Evolutionary conservation across 169 alveolate species (phyloP), one percentile per base, ranked within the genome.

Genomic region (Plasmodium inui): DNA sequence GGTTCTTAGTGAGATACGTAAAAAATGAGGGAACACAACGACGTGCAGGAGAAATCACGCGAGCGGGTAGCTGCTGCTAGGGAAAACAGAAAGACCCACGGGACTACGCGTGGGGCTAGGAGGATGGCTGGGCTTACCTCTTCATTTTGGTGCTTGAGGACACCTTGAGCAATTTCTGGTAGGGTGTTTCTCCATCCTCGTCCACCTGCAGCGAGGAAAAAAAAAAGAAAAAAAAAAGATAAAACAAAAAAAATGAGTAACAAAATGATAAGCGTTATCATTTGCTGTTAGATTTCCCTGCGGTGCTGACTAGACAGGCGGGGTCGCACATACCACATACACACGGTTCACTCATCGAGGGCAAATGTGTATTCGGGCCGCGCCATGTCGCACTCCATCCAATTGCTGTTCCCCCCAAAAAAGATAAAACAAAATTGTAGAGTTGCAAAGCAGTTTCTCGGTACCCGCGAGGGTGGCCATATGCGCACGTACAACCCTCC

Each of bases 171-270:
- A 91, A 17, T 22, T 32, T 81, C 71, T 70, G 32, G 82, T 82
- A 91, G 7, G 67, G 55, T 9, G 95, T 81, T 34, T 91, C 95
- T n/a, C 84, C 78, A 80, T 81, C 50, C 74, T 91, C 95, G 50
- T 80, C 88, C 46, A 72, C 86, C 95, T 91, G 46, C 17, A 3
- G 17, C 5, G 76, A 41, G 55, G 53, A 1, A 72, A 28, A 71
- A 44, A 9, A 72, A 44, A 84, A 71, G 72, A 84, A n/a, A 19
- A 22, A 71, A 71, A 84, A n/a, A 41, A 37, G 53, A 1, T 50
- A 28, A 71, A 44, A 9, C 44, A 44, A 84, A 76, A 50, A 50
- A 50, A 50, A 50, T 14, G 61, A 50, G 61, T 50, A 50, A 50
- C 22, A 50, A 17, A 50, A 50, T 50, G 7, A 50, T 50, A 17